These are phyloP conservation scores for Plantago ovata DNA, from an alignment of 257 asterid species.

Conservation along the genomic window DNA sequence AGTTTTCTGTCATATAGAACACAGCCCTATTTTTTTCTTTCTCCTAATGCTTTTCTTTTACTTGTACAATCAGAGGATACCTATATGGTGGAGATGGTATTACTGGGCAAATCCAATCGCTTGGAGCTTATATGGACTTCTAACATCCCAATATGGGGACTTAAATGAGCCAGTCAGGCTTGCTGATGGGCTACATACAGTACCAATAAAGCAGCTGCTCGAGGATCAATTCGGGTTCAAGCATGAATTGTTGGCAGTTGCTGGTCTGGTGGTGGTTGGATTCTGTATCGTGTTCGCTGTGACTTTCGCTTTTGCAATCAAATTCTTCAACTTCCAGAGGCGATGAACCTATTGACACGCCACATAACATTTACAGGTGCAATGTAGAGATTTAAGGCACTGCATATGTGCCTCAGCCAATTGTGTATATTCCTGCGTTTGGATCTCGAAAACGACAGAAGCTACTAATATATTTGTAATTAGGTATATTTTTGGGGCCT, in stretches of 20 bases:
- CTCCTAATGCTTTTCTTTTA: neutral
- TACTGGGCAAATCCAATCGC: constrained; percentile 90
- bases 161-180: constrained; percentile 39
- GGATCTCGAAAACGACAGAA: neutral
- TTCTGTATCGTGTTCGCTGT: constrained; percentile 62
- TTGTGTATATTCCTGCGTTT: neutral
- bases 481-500: neutral
- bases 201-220: constrained; percentile 53
- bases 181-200: constrained; percentile 42
- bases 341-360: constrained; percentile 29
- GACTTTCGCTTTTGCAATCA: constrained; percentile 70
- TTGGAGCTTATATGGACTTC: constrained; percentile 80
- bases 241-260: constrained; percentile 61
- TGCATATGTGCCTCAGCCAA: neutral
- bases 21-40: neutral
- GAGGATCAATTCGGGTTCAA: constrained; percentile 60
- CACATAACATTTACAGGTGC: neutral
- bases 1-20: neutral
- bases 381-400: neutral
- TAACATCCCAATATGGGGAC: constrained; percentile 83
- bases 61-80: constrained; percentile 57
- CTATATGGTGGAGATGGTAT: constrained; percentile 97
- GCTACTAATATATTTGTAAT: too few species aligned
- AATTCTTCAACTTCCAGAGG: constrained; percentile 71
- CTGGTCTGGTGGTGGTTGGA: constrained; percentile 52